These are phyloP conservation scores for Astrocystis sublimbata DNA, from an alignment of 495 filamentous ascomycete species.

Conservation along the genomic window DNA sequence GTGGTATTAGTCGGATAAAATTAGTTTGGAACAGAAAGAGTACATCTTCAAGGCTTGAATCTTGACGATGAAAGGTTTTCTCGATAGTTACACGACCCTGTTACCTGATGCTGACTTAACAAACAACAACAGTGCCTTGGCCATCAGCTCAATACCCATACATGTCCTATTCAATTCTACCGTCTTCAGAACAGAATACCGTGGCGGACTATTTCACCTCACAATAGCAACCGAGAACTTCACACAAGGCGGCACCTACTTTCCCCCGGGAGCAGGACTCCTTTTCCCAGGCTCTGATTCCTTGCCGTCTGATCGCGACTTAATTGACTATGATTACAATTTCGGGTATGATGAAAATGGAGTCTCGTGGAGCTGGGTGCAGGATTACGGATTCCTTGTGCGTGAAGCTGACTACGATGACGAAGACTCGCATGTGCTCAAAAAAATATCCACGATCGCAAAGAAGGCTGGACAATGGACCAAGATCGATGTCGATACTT, in stretches of 20 bases:
- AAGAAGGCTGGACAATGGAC: neutral
- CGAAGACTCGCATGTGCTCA: neutral
- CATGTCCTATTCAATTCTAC: neutral
- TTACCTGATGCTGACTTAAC: neutral
- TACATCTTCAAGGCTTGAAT: neutral
- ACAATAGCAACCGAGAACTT: neutral
- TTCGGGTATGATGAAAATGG: neutral
- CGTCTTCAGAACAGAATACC: neutral
- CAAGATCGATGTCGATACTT: neutral
- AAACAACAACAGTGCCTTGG: neutral
- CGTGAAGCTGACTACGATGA: neutral
- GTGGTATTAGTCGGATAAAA: neutral
- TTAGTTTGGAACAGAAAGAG: neutral
- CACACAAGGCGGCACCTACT: slow-evolving; percentile 30
- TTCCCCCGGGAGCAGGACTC: slow-evolving; percentile 23
- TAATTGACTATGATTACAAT: neutral
- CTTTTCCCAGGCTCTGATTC: neutral
- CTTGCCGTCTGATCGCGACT: neutral
- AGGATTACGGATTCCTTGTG: neutral
- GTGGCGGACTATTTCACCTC: neutral
- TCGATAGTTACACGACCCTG: neutral
- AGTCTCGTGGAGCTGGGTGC: neutral
- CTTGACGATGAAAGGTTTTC: neutral
- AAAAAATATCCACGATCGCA: neutral
- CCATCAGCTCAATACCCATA: neutral